phyloP scores from a whole-genome alignment of 2,329 filamentous ascomycete genomes.

The Scytalidium lignicola region DNA sequence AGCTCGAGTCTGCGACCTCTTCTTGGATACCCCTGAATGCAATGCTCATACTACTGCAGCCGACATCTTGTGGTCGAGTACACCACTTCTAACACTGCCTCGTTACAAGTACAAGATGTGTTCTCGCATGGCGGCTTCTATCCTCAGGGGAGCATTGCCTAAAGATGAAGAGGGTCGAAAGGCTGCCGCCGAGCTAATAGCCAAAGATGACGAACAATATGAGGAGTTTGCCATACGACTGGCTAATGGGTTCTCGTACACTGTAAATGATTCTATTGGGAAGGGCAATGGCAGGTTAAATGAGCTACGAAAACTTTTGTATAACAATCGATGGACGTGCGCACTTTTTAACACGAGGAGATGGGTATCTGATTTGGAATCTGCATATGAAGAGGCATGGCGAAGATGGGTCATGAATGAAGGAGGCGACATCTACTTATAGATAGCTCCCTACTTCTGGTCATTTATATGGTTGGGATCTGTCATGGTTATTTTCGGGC shows the following conservation, averaged over 20 bases:
- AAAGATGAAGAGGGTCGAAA: conserved; percentile 59
- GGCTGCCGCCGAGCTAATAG: conserved; percentile 72
- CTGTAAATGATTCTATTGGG: conserved; percentile 39
- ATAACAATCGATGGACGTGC: conserved; percentile 78
- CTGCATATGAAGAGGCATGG: conserved; percentile 87
- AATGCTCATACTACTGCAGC: conserved; percentile 97
- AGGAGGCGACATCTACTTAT: conserved; percentile 88
- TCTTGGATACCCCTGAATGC: conserved; percentile 95
- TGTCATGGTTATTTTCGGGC: background rate
- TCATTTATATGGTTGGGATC: background rate
- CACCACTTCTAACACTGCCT: conserved; percentile 82
- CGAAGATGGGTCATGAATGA: conserved; percentile 77
- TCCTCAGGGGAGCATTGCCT: conserved; percentile 83
- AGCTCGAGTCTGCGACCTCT: conserved; percentile 87
- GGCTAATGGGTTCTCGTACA: conserved; percentile 59
- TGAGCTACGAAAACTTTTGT: conserved; percentile 76
- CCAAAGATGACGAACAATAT: conserved; percentile 73
- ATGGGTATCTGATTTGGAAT: conserved; percentile 87
- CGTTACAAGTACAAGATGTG: conserved; percentile 99
- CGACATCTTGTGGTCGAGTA: conserved; percentile 94
- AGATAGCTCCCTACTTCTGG: conserved; percentile 2
- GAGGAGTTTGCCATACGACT: conserved; percentile 70
- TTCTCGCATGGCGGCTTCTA: conserved; percentile 94
- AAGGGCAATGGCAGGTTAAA: conserved; percentile 62
- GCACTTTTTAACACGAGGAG: conserved; percentile 85